Percentiles rank a stretch among this genome's conserved stretches.
These are phyloP conservation scores for Volvariella volvacea DNA, from an alignment of 1,284 basidiomycete species.

Conservation along the genomic window DNA sequence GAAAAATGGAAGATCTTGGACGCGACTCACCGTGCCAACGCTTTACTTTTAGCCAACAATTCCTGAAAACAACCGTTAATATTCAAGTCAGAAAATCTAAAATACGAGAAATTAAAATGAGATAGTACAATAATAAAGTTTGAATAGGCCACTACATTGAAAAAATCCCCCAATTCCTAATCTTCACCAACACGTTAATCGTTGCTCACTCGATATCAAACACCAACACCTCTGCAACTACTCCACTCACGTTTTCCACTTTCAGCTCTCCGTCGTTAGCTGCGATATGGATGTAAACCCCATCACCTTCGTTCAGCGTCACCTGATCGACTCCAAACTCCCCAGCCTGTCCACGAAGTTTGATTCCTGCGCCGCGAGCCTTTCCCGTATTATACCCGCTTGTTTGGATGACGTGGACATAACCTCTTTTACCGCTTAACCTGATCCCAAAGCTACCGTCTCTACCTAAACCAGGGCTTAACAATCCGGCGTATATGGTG, in stretches of 20 bases:
- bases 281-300: constrained; percentile 52
- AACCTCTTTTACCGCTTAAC: constrained; percentile 47
- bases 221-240: constrained; percentile 59
- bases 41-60: too few species aligned
- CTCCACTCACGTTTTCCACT: constrained; percentile 55
- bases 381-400: constrained; percentile 63
- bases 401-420: constrained; percentile 69
- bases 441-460: constrained; percentile 35
- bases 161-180: too few species aligned
- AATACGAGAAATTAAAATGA: too few species aligned
- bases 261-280: constrained; percentile 36
- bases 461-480: constrained; percentile 42
- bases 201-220: constrained; percentile 76
- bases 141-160: too few species aligned
- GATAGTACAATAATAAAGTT: too few species aligned
- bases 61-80: too few species aligned
- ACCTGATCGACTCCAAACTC: too few species aligned
- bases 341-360: constrained; percentile 31
- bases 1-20: too few species aligned
- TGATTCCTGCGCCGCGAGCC: constrained; percentile 44
- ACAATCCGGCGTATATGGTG: constrained; percentile 60
- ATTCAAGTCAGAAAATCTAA: too few species aligned
- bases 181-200: too few species aligned
- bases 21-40: too few species aligned
- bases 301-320: constrained; percentile 59